phyloP scores from a whole-genome alignment of 2,329 filamentous ascomycete species.

The Arthrinium phaeospermum region DNA sequence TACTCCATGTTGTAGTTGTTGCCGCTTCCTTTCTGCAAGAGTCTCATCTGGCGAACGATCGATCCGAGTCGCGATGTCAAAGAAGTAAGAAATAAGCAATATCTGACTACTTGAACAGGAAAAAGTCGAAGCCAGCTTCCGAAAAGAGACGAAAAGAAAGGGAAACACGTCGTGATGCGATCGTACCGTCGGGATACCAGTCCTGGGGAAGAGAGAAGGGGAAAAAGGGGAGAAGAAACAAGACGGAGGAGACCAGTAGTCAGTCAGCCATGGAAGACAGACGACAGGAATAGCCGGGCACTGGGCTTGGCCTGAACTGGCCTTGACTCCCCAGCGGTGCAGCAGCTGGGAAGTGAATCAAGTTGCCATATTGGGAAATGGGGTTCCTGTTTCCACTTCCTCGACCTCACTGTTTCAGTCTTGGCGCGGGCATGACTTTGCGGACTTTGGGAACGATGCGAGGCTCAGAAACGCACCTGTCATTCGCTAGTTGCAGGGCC shows the following conservation, averaged over 20 bases:
- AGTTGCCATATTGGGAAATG: not conserved
- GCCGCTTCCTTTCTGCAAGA: not conserved
- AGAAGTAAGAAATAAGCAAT: not conserved
- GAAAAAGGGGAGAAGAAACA: not conserved
- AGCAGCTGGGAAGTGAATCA: not conserved
- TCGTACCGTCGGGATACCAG: not conserved
- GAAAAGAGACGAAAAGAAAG: no score
- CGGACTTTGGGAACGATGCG: not conserved
- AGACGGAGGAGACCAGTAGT: not conserved
- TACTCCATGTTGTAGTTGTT: conserved; percentile 23
- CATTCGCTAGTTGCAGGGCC: not conserved
- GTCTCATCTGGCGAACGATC: not conserved
- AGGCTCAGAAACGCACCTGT: not conserved
- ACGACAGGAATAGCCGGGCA: not conserved
- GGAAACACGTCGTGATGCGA: not conserved
- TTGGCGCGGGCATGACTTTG: not conserved
- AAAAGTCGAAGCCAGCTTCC: not conserved
- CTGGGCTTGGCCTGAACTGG: not conserved
- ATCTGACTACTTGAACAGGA: not conserved
- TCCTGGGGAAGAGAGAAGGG: not conserved
- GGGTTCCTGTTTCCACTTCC: not conserved
- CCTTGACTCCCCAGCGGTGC: not conserved
- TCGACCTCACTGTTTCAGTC: not conserved
- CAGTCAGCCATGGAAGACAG: not conserved
- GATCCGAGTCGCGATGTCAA: not conserved